Evolutionary conservation across 805 yeast species (phyloP).

Genomic region (Candida coquimbonensis): DNA sequence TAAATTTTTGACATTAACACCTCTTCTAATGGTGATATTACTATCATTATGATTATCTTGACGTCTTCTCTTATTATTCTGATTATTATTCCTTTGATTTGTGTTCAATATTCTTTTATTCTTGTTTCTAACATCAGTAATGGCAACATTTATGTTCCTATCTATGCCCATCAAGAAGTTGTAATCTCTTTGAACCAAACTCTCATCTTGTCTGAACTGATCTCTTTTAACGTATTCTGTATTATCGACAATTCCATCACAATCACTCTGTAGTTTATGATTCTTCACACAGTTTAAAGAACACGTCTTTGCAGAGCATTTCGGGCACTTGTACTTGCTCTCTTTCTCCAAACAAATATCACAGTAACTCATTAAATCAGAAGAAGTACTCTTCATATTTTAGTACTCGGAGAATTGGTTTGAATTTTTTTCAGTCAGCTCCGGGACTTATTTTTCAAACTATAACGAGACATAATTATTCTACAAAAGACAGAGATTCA

Average conservation of each 20-base stretch:
- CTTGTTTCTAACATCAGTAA: constrained; percentile 39
- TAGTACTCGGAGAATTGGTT: background rate
- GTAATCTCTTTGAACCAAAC: constrained; percentile 66
- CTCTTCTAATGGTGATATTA: constrained; percentile 40
- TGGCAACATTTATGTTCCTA: constrained; percentile 52
- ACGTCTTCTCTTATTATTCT: constrained; percentile 7
- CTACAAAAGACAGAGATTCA: no score
- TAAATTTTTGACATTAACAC: constrained; percentile 53
- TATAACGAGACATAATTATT: no score
- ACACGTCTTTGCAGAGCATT: constrained; percentile 63
- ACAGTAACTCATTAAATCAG: constrained; percentile 24
- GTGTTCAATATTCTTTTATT: constrained; percentile 35
- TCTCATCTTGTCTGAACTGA: constrained; percentile 33
- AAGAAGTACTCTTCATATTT: no score
- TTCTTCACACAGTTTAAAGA: constrained; percentile 60
- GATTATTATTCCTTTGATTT: background rate
- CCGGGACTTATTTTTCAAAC: background rate
- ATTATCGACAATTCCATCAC: constrained; percentile 62
- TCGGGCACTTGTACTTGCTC: constrained; percentile 74
- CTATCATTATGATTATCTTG: background rate
- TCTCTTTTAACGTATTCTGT: constrained; percentile 47
- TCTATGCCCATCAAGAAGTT: constrained; percentile 59
- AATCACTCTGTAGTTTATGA: constrained; percentile 57
- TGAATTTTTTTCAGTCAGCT: background rate
- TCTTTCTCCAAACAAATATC: constrained; percentile 35